Evolutionary conservation across 306 rosid genomes (phyloP).

Genomic region (Senna siamea): DNA sequence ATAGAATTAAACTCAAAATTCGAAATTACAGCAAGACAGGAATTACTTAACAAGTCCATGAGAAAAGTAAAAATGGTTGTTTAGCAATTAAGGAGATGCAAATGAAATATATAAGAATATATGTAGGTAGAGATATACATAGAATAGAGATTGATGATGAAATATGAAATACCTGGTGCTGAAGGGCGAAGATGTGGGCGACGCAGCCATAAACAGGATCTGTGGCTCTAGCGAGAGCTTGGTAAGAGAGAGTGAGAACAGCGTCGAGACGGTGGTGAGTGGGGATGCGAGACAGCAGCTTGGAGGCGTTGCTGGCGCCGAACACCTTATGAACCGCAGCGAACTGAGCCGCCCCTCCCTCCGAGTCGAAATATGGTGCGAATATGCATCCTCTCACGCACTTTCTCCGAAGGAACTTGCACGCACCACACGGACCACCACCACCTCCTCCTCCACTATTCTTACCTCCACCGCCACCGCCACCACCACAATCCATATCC

Average conservation of each 20-base stretch:
- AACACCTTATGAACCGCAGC: conserved; percentile 95
- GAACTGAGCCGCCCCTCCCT: conserved; percentile 81
- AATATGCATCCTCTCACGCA: conserved; percentile 86
- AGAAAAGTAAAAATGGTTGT: too few species aligned
- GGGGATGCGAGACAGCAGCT: conserved; percentile 72
- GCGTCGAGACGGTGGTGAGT: conserved; percentile 73
- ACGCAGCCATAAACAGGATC: conserved; percentile 94
- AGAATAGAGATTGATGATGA: too few species aligned
- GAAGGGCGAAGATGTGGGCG: conserved; percentile 77
- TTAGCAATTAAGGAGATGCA: too few species aligned
- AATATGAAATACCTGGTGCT: too few species aligned
- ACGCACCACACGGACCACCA: conserved; percentile 90
- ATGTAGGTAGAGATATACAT: too few species aligned
- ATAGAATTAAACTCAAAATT: too few species aligned
- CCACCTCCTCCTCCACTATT: too few species aligned
- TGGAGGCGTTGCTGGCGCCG: conserved; percentile 98
- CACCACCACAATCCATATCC: too few species aligned
- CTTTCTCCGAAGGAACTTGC: conserved; percentile 84
- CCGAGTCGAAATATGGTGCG: conserved; percentile 89
- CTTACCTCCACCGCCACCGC: too few species aligned
- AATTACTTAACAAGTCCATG: too few species aligned
- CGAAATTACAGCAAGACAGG: too few species aligned
- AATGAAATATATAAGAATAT: too few species aligned
- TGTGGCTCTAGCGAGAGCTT: conserved; percentile 78
- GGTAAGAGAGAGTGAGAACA: conserved; percentile 79